Percentiles rank a stretch among this genome's conserved stretches.
Evolutionary conservation across 2,329 filamentous ascomycete species (phyloP).

Genomic region (Fonsecaea pedrosoi): DNA sequence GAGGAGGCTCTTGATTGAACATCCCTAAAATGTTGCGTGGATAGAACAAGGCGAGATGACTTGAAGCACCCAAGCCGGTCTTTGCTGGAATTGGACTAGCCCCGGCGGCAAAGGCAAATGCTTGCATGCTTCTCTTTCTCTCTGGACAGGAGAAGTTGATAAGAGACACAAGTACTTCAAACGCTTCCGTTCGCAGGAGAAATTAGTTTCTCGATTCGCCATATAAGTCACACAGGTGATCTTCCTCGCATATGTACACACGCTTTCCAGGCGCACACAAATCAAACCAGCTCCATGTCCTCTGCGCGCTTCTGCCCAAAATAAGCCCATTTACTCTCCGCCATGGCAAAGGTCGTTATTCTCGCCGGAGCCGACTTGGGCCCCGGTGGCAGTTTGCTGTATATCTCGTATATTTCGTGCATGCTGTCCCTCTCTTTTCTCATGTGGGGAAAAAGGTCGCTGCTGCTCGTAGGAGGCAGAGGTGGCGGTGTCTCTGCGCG

Average conservation of each 20-base stretch:
- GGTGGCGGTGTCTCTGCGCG: constrained; percentile 22
- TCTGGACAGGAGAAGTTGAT: too few relatives aligned
- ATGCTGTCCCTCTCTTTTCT: constrained; percentile 23
- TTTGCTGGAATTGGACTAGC: background rate
- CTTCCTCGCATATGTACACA: background rate
- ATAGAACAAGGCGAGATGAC: background rate
- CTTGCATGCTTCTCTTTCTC: too few relatives aligned
- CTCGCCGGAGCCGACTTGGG: constrained; percentile 20
- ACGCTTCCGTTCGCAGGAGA: background rate
- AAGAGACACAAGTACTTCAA: too few relatives aligned
- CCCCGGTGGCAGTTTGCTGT: constrained; percentile 18
- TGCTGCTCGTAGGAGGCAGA: background rate
- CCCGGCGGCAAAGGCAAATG: too few relatives aligned
- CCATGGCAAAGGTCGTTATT: constrained; percentile 25
- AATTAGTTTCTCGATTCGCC: background rate
- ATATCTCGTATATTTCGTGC: constrained; percentile 33
- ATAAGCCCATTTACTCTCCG: constrained; percentile 31
- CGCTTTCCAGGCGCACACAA: background rate
- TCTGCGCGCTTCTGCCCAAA: constrained; percentile 25
- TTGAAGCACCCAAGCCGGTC: background rate
- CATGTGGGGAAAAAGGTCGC: background rate
- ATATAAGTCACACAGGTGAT: background rate
- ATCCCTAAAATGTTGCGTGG: background rate
- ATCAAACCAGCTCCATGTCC: constrained; percentile 7
- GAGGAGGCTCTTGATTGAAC: background rate